A percentile compares a stretch with the other conserved stretches of the same genome.
These are phyloP conservation scores for Fusarium pseudoanthophilum DNA, from an alignment of 2,329 filamentous ascomycete species.

Conservation along the genomic window DNA sequence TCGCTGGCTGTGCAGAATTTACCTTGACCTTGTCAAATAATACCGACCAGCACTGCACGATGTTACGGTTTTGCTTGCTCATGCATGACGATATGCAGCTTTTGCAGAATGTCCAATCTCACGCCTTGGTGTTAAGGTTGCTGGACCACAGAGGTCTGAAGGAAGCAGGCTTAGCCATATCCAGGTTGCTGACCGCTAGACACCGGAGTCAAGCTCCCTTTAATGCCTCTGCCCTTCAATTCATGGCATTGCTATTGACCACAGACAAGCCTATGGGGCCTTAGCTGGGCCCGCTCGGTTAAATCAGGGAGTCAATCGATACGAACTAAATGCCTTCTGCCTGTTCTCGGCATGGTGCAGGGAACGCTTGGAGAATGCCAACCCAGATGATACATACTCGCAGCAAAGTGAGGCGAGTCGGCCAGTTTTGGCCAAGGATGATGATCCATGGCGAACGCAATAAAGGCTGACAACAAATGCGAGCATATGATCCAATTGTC, in stretches of 20 bases:
- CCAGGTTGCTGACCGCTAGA: conserved; percentile 29
- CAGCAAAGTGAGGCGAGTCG: neutral
- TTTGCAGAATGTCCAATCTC: conserved; percentile 13
- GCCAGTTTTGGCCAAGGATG: neutral
- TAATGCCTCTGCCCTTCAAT: neutral
- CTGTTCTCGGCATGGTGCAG: neutral
- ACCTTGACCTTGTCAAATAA: conserved; percentile 24
- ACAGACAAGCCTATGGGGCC: neutral
- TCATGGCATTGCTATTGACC: conserved; percentile 1
- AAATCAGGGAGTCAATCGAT: neutral
- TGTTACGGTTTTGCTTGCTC: conserved; percentile 37
- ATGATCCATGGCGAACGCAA: neutral
- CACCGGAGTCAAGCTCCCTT: neutral
- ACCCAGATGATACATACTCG: neutral
- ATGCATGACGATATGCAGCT: conserved; percentile 24
- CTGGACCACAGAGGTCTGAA: conserved; percentile 1
- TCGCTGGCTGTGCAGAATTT: conserved; percentile 18
- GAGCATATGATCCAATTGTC: conserved; percentile 11
- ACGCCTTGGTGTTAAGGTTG: conserved; percentile 15
- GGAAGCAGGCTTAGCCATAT: conserved; percentile 27
- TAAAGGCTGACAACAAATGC: neutral
- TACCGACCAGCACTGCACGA: conserved; percentile 29
- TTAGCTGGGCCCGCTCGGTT: neutral
- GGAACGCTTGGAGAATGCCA: neutral
- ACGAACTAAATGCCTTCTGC: neutral